Conservation (phyloP, 352 stramenopile species). For the Phytophthora crassamura region DNA sequence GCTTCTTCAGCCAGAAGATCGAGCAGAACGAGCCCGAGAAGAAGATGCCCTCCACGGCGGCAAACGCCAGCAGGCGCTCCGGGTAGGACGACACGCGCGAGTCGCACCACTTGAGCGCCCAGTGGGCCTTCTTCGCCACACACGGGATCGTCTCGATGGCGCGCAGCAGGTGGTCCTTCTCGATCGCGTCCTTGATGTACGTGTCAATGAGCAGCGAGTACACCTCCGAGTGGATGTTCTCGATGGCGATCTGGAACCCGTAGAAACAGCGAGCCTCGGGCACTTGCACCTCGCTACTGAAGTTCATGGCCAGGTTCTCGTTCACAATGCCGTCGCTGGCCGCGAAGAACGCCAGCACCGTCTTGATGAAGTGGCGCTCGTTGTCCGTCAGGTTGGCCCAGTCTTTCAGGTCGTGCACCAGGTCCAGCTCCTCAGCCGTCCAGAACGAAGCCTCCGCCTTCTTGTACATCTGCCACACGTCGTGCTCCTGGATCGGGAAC, state of each 20-base stretch:
- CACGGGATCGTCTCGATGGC: slow-evolving; percentile 98
- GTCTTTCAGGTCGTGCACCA: slow-evolving; percentile 96
- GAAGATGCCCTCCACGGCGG: slow-evolving; percentile 99
- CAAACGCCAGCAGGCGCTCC: slow-evolving; percentile 97
- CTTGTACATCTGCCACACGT: slow-evolving; percentile 99
- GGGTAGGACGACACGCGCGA: slow-evolving; percentile 93
- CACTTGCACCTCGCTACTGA: slow-evolving; percentile 97
- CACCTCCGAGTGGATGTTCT: slow-evolving; percentile 99
- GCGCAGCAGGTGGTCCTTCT: slow-evolving; percentile 96
- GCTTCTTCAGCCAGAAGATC: slow-evolving; percentile 99
- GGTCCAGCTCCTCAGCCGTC: slow-evolving; percentile 99
- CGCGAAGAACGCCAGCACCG: slow-evolving; percentile 99
- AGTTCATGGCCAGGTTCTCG: slow-evolving; percentile 99
- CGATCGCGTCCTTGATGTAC: too few relatives aligned
- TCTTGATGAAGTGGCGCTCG: slow-evolving; percentile 97
- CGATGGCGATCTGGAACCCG: slow-evolving; percentile 99
- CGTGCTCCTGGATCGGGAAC: slow-evolving; percentile 97
- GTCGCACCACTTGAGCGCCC: slow-evolving; percentile 98
- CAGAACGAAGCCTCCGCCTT: slow-evolving; percentile 99
- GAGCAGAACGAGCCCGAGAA: slow-evolving; percentile 99
- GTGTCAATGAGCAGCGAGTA: slow-evolving; percentile 99
- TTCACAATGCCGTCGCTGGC: slow-evolving; percentile 99
- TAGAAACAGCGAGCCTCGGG: slow-evolving; percentile 99
- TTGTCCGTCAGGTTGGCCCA: slow-evolving; percentile 95
- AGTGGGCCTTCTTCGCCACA: slow-evolving; percentile 97